Evolutionary conservation across 306 rosid species (phyloP).

Genomic region (Citrullus mucosospermus): DNA sequence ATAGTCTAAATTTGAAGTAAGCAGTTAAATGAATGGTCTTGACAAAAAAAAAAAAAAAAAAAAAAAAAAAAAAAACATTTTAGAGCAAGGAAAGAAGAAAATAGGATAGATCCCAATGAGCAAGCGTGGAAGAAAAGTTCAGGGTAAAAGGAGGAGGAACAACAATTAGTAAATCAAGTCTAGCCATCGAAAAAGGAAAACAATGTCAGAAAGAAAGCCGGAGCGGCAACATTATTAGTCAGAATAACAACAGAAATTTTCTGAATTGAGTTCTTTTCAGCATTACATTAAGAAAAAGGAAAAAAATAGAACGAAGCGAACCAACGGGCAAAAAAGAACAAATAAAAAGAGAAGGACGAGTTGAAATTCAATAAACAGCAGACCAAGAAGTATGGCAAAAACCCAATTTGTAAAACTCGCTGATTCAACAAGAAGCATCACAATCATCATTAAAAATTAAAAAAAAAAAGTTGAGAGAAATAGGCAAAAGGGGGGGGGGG

Average conservation of each 20-base stretch:
- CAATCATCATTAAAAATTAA: background rate
- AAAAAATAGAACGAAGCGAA: background rate
- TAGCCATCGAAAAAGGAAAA: background rate
- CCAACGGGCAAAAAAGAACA: background rate
- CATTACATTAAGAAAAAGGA: background rate
- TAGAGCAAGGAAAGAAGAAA: constrained; percentile 6
- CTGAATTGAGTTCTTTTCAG: background rate
- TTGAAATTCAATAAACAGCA: background rate
- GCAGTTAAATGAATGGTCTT: background rate
- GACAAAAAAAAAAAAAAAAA: background rate
- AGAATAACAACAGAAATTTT: background rate
- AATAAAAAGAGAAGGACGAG: background rate
- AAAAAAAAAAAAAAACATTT: background rate
- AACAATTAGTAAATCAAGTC: background rate
- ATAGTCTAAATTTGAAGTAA: background rate
- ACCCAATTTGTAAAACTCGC: background rate
- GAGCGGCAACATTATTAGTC: background rate
- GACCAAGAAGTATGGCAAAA: background rate
- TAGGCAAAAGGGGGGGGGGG: background rate
- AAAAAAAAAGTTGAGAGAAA: background rate
- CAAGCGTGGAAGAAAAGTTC: background rate
- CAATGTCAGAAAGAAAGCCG: background rate
- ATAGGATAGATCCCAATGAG: background rate
- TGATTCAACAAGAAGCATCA: background rate
- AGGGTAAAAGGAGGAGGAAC: background rate